Base-by-base conservation (phyloP, 805 yeast genomes). In the Nakazawaea peltata region DNA sequence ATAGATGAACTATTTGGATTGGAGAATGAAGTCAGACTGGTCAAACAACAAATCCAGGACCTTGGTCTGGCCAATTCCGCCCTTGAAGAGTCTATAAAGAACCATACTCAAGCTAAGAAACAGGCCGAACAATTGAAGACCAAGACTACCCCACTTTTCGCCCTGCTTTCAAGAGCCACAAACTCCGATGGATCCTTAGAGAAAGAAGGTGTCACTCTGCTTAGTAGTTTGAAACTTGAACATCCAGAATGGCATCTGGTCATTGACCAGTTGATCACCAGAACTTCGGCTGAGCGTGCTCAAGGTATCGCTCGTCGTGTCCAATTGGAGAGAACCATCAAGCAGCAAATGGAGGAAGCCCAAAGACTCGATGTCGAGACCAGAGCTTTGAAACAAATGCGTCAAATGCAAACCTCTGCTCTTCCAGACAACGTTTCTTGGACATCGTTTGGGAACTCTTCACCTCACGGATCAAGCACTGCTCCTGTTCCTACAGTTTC, bases 1-100 rank as follows among this genome's bases (percentile, higher is more conserved):
- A n/a, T n/a, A n/a, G n/a, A n/a, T n/a, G n/a, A n/a, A n/a, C n/a
- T n/a, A n/a, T n/a, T n/a, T n/a, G 26, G 27, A n/a, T 17, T 29
- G 17, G 30, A 36, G 12, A 16, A 13, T 10, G 33, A 28, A 13
- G 22, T 31, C 16, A 12, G 15, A 3, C 27, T 16, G 5, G 27
- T 16, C 21, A 16, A 41, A 41, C 42, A 45, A 4, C 45, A 27
- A 46, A 53, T 6, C 27, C 31, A 11, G 44, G 40, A 27, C 27
- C 1, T 23, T 44, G 12, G 52, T 51, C 32, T 38, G 50, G 6
- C 57, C 52, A 43, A 51, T 18, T 57, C 51, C 27, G 51, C 44
- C 11, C 40, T 48, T 9, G 64, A 60, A 39, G 59, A 57, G 16
- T 58, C 55, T 26, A 41, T 55, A 10, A 56, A 52, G 41, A 47